Evolutionary conservation across 1,284 basidiomycete species (phyloP), one percentile per base, ranked within the genome.

Genomic region (Puccinia novopanici): DNA sequence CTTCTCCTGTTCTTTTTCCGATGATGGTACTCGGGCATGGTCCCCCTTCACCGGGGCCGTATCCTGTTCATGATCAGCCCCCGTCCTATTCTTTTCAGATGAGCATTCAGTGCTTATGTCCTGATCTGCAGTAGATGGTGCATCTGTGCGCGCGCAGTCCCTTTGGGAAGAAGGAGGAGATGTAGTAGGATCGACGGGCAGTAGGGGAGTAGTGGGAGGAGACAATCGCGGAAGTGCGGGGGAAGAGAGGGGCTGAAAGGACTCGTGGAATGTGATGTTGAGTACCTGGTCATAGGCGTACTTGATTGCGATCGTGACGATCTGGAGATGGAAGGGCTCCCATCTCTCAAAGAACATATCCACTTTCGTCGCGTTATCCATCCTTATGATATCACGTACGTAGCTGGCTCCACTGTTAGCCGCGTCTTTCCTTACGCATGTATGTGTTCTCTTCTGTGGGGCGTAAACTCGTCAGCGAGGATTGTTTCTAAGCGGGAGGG

Each of bases 291-390:
- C 52, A 15, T 30, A 27, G 15, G 71, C 52, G 27, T 55, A 73
- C 37, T 54, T 73, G 54, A 73, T 1, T 42, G 50, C 54, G 17
- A 73, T 73, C 8, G 71, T 37, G 34, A 73, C 34, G 54, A 73
- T 55, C 54, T 73, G 52, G 13, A 73, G 71, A 57, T 73, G 71
- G 22, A 57, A 54, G 8, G 71, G 52, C 9, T 54, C 54, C 71
- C 71, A 73, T 40, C n/a, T 55, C 37, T 54, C 52, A 24, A 27
- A 73, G 71, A 73, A 73, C 30, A 55, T 27, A 30, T 52, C 52
- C 13, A 73, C 34, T 40, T 54, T 52, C 13, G 71, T 73, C 52
- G 71, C 45, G 37, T 73, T 70, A 1, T 52, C 48, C 67, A 70
- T 70, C 30, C 9, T 34, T 63, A 17, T 1, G 1, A 17, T 48